These are phyloP conservation scores for Neurospora sp. DNA, from an alignment of 2,329 filamentous ascomycete species.

Conservation along the genomic window DNA sequence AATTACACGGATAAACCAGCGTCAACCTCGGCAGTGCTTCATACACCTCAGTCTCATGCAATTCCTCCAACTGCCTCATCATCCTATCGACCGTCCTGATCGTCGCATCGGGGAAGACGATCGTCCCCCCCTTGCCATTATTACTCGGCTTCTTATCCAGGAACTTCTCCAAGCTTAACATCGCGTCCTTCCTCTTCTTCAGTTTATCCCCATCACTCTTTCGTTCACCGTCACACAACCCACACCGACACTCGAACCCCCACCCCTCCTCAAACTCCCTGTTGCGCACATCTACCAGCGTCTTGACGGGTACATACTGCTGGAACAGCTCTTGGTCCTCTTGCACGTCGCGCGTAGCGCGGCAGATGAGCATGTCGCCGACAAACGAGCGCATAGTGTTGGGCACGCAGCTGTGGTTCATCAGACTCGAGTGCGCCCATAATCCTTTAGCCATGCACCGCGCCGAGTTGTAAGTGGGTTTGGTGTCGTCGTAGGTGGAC, in stretches of 20 bases:
- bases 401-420: slow-evolving; percentile 24
- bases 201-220: slow-evolving; percentile 9
- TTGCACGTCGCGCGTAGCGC: slow-evolving; percentile 27
- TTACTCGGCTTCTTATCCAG: slow-evolving; percentile 14
- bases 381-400: slow-evolving; percentile 23
- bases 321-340: slow-evolving; percentile 29
- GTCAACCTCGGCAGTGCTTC: slow-evolving; percentile 22
- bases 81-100: slow-evolving; percentile 24
- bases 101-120: slow-evolving; percentile 21
- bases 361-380: slow-evolving; percentile 22
- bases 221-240: slow-evolving; percentile 26
- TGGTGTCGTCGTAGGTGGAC: slow-evolving; percentile 22
- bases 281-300: slow-evolving; percentile 19
- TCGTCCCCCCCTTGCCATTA: slow-evolving; percentile 3
- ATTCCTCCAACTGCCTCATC: slow-evolving; percentile 21
- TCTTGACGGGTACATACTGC: slow-evolving; percentile 27
- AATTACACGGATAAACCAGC: slow-evolving; percentile 27
- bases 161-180: slow-evolving; percentile 17
- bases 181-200: slow-evolving; percentile 15
- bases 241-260: slow-evolving; percentile 31
- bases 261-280: slow-evolving; percentile 22
- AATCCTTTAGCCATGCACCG: slow-evolving; percentile 19
- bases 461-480: slow-evolving; percentile 10
- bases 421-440: slow-evolving; percentile 20
- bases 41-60: slow-evolving; percentile 24